These are phyloP conservation scores for Candida yuanshanica DNA, from an alignment of 805 yeast species.

Conservation along the genomic window DNA sequence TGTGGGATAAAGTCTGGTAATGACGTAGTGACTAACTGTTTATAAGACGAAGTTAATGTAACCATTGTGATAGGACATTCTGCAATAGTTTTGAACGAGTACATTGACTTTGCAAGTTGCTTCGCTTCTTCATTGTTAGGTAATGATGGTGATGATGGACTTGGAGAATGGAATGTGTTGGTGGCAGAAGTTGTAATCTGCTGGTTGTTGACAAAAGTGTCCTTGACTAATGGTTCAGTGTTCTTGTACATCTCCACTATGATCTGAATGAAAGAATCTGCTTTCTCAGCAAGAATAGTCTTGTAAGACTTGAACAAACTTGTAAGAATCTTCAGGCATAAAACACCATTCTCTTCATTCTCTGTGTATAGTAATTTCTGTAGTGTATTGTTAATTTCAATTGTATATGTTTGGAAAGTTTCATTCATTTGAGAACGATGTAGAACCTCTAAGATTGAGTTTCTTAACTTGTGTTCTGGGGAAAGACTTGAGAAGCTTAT, in stretches of 20 bases:
- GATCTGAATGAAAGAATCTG: conserved; percentile 70
- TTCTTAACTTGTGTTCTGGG: conserved; percentile 72
- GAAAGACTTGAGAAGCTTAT: conserved; percentile 62
- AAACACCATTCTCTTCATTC: conserved; percentile 92
- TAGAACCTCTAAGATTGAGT: conserved; percentile 68
- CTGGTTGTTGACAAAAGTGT: conserved; percentile 46
- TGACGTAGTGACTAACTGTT: conserved; percentile 63
- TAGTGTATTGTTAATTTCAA: conserved; percentile 51
- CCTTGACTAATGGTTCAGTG: conserved; percentile 68
- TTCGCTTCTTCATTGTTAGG: conserved; percentile 36
- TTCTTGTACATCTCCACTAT: conserved; percentile 74
- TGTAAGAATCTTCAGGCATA: conserved; percentile 84
- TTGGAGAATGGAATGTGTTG: conserved; percentile 29
- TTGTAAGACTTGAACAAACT: conserved; percentile 83
- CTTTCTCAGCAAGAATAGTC: conserved; percentile 56
- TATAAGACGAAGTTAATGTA: conserved; percentile 81
- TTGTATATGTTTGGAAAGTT: conserved; percentile 65
- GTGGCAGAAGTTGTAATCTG: conserved; percentile 8
- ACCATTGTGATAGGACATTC: conserved; percentile 98
- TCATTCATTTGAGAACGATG: conserved; percentile 83
- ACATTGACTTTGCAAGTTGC: conserved; percentile 59
- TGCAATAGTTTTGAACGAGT: conserved; percentile 83
- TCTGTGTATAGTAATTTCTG: conserved; percentile 61
- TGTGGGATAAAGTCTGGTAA: conserved; percentile 76
- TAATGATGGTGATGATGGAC: conserved; percentile 35